These are phyloP conservation scores for Diospyros lotus DNA, from an alignment of 148 eudicot species.

Conservation along the genomic window DNA sequence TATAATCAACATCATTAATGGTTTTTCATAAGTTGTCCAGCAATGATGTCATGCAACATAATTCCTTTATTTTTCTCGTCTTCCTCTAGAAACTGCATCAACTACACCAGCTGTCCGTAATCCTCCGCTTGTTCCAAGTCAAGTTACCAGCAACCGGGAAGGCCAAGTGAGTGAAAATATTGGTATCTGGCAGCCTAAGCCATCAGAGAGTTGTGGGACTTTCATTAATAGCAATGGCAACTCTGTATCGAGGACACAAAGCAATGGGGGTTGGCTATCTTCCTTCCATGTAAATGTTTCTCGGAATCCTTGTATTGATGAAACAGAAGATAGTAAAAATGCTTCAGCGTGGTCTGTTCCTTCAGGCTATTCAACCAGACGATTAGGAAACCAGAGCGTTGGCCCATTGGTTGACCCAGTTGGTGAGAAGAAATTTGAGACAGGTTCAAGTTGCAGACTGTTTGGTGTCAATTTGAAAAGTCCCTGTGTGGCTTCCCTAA, in stretches of 20 bases:
- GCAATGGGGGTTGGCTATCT: conserved; percentile 22
- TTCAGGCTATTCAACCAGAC: conserved; percentile 36
- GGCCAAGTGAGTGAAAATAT: conserved; percentile 23
- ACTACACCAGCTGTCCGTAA: conserved; percentile 52
- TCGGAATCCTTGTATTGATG: conserved; percentile 30
- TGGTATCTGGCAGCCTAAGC: conserved; percentile 15
- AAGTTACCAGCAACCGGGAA: conserved; percentile 26
- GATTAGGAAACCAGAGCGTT: conserved; percentile 21
- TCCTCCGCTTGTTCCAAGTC: conserved; percentile 33
- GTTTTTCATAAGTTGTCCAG: too few species aligned
- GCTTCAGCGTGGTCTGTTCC: conserved; percentile 49
- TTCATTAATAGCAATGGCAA: neutral
- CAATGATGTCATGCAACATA: neutral
- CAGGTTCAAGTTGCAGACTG: conserved; percentile 46
- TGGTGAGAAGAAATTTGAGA: conserved; percentile 35
- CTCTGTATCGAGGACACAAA: conserved; percentile 8
- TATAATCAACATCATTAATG: too few species aligned
- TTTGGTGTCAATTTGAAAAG: conserved; percentile 77
- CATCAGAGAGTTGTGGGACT: conserved; percentile 2
- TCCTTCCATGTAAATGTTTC: conserved; percentile 23
- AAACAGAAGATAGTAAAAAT: conserved; percentile 52
- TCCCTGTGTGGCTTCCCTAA: conserved; percentile 27
- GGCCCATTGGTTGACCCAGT: conserved; percentile 8
- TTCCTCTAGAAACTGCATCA: conserved; percentile 39
- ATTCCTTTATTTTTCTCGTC: neutral